phyloP scores from a whole-genome alignment of 192 early-diverging fungal species.

The Coemansia sp. region DNA sequence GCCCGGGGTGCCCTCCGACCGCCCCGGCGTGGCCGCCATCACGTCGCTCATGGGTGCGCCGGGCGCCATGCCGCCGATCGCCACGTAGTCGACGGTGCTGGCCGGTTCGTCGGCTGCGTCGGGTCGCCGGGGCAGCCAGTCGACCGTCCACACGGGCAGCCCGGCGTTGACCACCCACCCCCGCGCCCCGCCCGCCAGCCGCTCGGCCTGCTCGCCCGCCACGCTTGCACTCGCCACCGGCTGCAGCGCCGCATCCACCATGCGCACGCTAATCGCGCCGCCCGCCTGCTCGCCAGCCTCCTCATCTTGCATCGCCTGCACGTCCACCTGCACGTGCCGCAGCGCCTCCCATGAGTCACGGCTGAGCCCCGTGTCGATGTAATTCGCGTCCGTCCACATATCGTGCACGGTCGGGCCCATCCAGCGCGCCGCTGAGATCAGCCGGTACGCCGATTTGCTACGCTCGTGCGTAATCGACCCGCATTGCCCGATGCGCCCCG shows the following conservation, averaged over 20 bases:
- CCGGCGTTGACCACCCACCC: slow-evolving; percentile 23
- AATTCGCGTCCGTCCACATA: slow-evolving; percentile 11
- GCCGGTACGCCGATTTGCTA: too few relatives aligned
- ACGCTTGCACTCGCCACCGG: neutral
- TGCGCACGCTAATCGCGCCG: neutral
- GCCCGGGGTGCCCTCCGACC: slow-evolving; percentile 16
- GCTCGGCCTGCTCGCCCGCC: neutral
- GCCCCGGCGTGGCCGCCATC: too few relatives aligned
- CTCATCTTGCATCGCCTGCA: neutral
- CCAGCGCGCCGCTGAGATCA: slow-evolving; percentile 1
- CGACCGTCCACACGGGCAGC: slow-evolving; percentile 15
- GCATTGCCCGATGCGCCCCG: too few relatives aligned
- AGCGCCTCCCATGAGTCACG: slow-evolving; percentile 18
- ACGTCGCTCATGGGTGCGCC: neutral
- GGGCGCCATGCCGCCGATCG: slow-evolving; percentile 21
- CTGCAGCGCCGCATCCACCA: neutral
- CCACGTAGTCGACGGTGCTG: slow-evolving; percentile 16
- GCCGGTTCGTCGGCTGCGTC: neutral
- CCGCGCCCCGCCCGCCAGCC: neutral
- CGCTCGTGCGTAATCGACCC: too few relatives aligned
- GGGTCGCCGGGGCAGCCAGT: slow-evolving; percentile 30
- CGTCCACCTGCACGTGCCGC: slow-evolving; percentile 3
- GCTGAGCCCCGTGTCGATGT: slow-evolving; percentile 32
- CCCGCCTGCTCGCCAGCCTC: too few relatives aligned
- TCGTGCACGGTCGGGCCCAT: slow-evolving; percentile 8